Conservation (phyloP, 1,139 yeast genomes). For the Suhomyces bribrorum region DNA sequence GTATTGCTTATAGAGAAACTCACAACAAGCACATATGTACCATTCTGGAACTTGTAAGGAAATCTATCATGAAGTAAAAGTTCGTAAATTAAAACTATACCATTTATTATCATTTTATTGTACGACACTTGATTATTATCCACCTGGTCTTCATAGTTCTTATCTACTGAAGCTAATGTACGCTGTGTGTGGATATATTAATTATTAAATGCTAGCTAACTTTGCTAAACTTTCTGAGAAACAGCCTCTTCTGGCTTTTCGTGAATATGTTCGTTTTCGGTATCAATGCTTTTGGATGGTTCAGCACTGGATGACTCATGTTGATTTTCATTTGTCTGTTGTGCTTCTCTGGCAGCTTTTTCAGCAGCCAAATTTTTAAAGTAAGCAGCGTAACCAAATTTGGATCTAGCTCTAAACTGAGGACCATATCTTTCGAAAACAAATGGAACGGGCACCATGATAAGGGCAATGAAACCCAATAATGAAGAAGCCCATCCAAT, state of each 20-base stretch:
- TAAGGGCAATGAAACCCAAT: conserved; percentile 27
- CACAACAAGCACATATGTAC: too few relatives aligned
- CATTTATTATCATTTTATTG: too few relatives aligned
- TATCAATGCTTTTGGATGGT: background rate
- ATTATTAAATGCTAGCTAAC: background rate
- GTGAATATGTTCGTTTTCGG: conserved; percentile 12
- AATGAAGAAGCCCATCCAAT: conserved; percentile 32
- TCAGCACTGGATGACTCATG: background rate
- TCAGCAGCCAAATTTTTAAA: conserved; percentile 32
- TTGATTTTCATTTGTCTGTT: conserved; percentile 7
- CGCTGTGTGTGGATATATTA: background rate
- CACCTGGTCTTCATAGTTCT: too few relatives aligned
- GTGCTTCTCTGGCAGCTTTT: conserved; percentile 21
- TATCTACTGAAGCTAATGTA: too few relatives aligned
- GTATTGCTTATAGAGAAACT: too few relatives aligned
- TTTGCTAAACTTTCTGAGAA: background rate
- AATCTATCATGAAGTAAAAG: too few relatives aligned
- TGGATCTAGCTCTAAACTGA: conserved; percentile 22
- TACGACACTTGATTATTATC: too few relatives aligned
- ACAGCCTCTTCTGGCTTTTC: conserved; percentile 7
- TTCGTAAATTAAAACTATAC: too few relatives aligned
- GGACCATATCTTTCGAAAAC: conserved; percentile 23
- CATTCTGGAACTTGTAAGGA: too few relatives aligned
- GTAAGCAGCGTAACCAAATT: conserved; percentile 54
- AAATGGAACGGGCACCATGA: conserved; percentile 30